Evolutionary conservation across 345 rosid genomes (phyloP), one percentile per base, ranked within the genome.

Genomic region (Hibiscus trionum): DNA sequence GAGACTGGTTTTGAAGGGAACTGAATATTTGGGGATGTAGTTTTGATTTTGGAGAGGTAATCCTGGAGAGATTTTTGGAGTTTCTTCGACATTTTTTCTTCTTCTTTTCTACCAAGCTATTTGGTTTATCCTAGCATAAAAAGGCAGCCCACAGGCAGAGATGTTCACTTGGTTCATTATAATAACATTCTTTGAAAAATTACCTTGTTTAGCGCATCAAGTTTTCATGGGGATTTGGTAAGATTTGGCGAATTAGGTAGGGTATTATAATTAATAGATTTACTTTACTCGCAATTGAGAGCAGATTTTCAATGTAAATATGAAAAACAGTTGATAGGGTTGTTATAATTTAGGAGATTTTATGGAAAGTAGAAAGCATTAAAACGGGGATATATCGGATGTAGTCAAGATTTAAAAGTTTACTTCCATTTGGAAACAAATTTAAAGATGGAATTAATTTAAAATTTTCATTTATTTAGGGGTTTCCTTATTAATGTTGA

Each of bases 31-130:
- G 82, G 78, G 29, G 77, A 46, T 67, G 83, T 76, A 64, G 64
- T 76, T 83, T 84, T 94, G 72, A 94, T 79, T 81, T 85, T 94
- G 68, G 87, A 81, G 33, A 94, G 78, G 76, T 80, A 91, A 39
- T 80, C 79, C 9, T 79, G 83, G 65, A 93, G 85, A 66, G 90
- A 84, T 70, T 83, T 90, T 62, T 80, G 93, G 50, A 93, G 80
- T 1, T 80, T 88, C 60, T 77, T 88, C 16, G 93, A 84, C 98
- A 93, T 93, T 66, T 31, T 78, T 69, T 66, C 19, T 53, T 11
- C 10, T 2, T 3, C 69, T 26, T 27, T 61, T 27, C 37, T 35
- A 35, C 37, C 46, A 42, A 19, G 19, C 33, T 21, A 16, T 44
- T 5, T 17, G 27, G 27, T 10, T 37, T n/a, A 37, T 17, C 53